Evolutionary conservation across 148 eudicot species (phyloP).

Genomic region (Persicaria maculosa): DNA sequence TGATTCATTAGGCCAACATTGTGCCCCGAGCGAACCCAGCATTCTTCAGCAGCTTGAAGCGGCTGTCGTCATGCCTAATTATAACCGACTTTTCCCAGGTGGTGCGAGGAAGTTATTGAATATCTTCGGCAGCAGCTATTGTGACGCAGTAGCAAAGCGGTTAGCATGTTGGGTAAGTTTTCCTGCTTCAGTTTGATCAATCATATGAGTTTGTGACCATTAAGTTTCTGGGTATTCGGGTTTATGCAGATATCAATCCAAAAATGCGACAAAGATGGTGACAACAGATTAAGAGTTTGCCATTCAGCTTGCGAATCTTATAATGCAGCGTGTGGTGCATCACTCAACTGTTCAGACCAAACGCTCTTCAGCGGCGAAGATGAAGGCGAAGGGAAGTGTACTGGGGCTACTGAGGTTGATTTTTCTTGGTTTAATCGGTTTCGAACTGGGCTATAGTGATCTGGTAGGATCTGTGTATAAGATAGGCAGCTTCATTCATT

Average conservation of each 20-base stretch:
- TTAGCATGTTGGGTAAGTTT: constrained; percentile 95
- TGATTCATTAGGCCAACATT: constrained; percentile 73
- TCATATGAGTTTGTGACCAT: too few species aligned
- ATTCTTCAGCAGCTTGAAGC: constrained; percentile 89
- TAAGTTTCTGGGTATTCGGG: neutral
- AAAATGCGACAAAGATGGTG: constrained; percentile 85
- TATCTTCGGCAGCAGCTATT: constrained; percentile 52
- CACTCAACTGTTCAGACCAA: constrained; percentile 93
- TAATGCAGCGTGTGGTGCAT: constrained; percentile 85
- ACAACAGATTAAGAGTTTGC: constrained; percentile 90
- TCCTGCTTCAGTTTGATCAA: neutral
- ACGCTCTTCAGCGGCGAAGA: constrained; percentile 79
- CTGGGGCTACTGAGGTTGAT: constrained; percentile 62
- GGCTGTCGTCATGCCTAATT: constrained; percentile 94
- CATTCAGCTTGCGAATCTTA: constrained; percentile 90
- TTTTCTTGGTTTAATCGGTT: constrained; percentile 56
- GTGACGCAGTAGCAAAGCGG: constrained; percentile 87
- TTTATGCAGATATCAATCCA: constrained; percentile 76
- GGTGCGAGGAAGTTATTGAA: constrained; percentile 65
- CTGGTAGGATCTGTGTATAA: constrained; percentile 29
- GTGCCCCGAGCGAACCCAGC: constrained; percentile 85
- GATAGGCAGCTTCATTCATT: constrained; percentile 37
- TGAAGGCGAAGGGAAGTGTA: constrained; percentile 74
- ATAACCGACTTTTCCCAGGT: constrained; percentile 77
- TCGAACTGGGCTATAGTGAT: constrained; percentile 20